Base-by-base conservation (phyloP, 2,329 filamentous ascomycete species). In the Colletotrichum sp. region DNA sequence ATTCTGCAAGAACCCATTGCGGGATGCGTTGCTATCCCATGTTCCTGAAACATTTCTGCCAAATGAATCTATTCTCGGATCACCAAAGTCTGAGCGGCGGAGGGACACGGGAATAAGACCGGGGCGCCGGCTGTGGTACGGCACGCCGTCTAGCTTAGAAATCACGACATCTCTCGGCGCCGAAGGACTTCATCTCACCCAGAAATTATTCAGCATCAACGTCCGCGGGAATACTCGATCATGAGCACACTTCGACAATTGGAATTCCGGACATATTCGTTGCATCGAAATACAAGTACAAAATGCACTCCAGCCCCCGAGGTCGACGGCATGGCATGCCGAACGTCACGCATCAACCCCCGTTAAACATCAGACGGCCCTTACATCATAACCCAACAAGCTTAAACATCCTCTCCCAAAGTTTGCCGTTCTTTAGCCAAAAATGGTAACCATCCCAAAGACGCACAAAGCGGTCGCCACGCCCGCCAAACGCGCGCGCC, bases 401-500 rank as follows among this genome's bases (percentile, higher is more conserved):
- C 30, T 64, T 64, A 12, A 6, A 22, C 30, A 64, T 9, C 16
- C n/a, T 39, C 60, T 18, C 5, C 32, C n/a, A 39, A 24, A 36
- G n/a, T 22, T 39, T 36, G n/a, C 22, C 62, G 36, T 22, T 13
- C 18, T 28, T 15, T 6, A 28, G 6, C 7, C 15, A 24, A 36
- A 60, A 32, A 62, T 68, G 77, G 44, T 77, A 8, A 62, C 70
- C n/a, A 68, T 82, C 57, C 79, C 82, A 18, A 22, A 68, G 39
- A 81, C 80, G 18, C 81, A 83, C 70, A 71, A 75, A 12, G 81
- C 81, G 34, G 77, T 83, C 34, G 81, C 78, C 36, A 77, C 79
- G 63, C 71, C 75, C 39, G 76, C 63, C 28, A 70, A 77, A 10
- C 78, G 79, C 30, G 71, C 76, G 2, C 81, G 81, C 22, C 79